A percentile compares a stretch with the other conserved stretches of the same genome.
Evolutionary conservation across 257 asterid species (phyloP).

Genomic region (Penstemon davidsonii): DNA sequence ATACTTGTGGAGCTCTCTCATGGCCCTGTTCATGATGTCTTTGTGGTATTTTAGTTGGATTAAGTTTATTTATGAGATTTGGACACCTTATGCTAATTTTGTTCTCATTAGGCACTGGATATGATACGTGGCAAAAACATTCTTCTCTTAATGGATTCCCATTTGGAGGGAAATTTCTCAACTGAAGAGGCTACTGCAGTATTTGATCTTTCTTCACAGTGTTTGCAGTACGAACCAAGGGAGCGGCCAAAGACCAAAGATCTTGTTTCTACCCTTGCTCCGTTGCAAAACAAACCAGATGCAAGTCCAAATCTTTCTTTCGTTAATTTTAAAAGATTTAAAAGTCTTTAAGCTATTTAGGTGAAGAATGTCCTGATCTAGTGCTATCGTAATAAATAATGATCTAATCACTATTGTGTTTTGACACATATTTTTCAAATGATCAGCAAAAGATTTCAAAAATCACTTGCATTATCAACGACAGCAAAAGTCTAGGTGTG

Average conservation of each 20-base stretch:
- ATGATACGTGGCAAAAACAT: constrained; percentile 94
- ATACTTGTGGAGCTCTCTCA: background rate
- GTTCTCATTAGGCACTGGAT: constrained; percentile 67
- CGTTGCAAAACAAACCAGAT: constrained; percentile 76
- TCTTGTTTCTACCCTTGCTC: constrained; percentile 75
- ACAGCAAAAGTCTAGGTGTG: background rate
- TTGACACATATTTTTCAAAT: too few species aligned
- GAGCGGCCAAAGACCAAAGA: constrained; percentile 92
- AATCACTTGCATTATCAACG: background rate
- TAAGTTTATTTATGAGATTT: constrained; percentile 10
- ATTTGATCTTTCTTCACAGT: constrained; percentile 91
- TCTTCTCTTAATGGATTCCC: constrained; percentile 89
- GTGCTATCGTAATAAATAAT: background rate
- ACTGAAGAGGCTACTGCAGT: constrained; percentile 92
- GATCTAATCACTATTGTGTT: background rate
- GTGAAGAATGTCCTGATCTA: too few species aligned
- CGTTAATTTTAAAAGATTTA: constrained; percentile 1
- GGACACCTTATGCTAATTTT: constrained; percentile 21
- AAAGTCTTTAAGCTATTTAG: too few species aligned
- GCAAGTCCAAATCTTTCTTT: constrained; percentile 45
- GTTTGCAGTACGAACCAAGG: constrained; percentile 95
- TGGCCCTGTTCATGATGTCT: constrained; percentile 6
- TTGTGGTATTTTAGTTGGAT: background rate
- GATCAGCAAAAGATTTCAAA: too few species aligned
- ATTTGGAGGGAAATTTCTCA: constrained; percentile 90